Conservation (phyloP, 2,329 filamentous ascomycete genomes). For the Trichoderma simmonsii region DNA sequence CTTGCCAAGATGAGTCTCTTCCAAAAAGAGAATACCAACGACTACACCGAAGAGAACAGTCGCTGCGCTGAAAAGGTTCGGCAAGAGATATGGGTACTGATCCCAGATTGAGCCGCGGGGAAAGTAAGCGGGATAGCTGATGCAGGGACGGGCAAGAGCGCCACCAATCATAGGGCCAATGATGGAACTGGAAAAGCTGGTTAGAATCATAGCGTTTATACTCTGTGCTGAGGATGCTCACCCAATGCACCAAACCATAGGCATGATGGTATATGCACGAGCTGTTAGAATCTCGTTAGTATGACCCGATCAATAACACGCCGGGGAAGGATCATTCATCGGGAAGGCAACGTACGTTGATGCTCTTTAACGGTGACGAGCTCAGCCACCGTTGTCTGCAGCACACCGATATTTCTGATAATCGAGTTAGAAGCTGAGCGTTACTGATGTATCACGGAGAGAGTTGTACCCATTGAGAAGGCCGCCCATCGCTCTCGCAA, state of each 20-base stretch:
- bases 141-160: conserved; percentile 79
- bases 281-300: conserved; percentile 48
- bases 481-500: conserved; percentile 85
- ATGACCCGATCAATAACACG: neutral
- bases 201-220: conserved; percentile 20
- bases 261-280: conserved; percentile 95
- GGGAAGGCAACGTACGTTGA: conserved; percentile 62
- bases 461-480: conserved; percentile 76
- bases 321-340: neutral
- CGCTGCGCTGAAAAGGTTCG: conserved; percentile 84
- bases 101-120: conserved; percentile 74
- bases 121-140: conserved; percentile 76
- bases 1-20: conserved; percentile 87
- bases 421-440: neutral
- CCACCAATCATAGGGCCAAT: conserved; percentile 90
- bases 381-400: conserved; percentile 93
- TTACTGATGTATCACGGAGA: neutral
- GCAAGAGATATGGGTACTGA: conserved; percentile 81
- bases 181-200: conserved; percentile 65
- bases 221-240: conserved; percentile 39
- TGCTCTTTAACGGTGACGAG: conserved; percentile 90
- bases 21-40: conserved; percentile 80
- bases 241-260: conserved; percentile 95
- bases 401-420: conserved; percentile 80
- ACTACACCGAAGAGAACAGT: conserved; percentile 73